Conservation (phyloP, 306 rosid genomes). For the Leucaena leucocephala region DNA sequence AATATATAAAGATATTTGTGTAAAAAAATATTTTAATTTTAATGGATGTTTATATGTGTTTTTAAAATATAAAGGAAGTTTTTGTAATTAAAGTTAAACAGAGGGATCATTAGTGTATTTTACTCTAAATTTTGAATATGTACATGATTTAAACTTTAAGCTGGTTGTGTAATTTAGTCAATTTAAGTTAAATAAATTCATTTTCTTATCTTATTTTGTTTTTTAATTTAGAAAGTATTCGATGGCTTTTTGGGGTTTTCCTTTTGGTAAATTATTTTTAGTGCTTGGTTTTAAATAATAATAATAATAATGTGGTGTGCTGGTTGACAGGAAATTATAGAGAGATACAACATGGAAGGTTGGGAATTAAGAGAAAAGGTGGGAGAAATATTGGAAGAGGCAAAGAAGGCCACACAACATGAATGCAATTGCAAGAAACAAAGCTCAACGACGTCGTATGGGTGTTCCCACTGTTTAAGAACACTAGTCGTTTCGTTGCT, state of each 20-base stretch:
- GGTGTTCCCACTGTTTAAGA: conserved; percentile 57
- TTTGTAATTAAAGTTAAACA: too few relatives aligned
- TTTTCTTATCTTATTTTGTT: too few relatives aligned
- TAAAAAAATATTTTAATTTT: too few relatives aligned
- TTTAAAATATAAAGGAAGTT: too few relatives aligned
- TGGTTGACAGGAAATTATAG: conserved; percentile 58
- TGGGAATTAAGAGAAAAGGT: conserved; percentile 52
- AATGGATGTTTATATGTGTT: too few relatives aligned
- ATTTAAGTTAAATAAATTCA: too few relatives aligned
- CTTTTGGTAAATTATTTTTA: not conserved
- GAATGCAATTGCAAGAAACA: conserved; percentile 48
- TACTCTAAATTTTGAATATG: too few relatives aligned
- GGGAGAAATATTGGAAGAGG: conserved; percentile 41
- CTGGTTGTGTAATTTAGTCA: too few relatives aligned
- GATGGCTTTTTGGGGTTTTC: not conserved
- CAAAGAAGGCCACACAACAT: conserved; percentile 28
- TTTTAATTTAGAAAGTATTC: not conserved
- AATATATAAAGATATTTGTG: too few relatives aligned
- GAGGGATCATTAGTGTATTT: too few relatives aligned
- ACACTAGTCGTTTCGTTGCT: conserved; percentile 47
- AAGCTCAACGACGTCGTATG: not conserved
- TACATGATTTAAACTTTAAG: too few relatives aligned
- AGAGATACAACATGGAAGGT: conserved; percentile 41
- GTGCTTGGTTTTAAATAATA: not conserved
- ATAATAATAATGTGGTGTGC: not conserved